phyloP scores from a whole-genome alignment of 2,329 filamentous ascomycete genomes.

The Talaromyces rugulosus region DNA sequence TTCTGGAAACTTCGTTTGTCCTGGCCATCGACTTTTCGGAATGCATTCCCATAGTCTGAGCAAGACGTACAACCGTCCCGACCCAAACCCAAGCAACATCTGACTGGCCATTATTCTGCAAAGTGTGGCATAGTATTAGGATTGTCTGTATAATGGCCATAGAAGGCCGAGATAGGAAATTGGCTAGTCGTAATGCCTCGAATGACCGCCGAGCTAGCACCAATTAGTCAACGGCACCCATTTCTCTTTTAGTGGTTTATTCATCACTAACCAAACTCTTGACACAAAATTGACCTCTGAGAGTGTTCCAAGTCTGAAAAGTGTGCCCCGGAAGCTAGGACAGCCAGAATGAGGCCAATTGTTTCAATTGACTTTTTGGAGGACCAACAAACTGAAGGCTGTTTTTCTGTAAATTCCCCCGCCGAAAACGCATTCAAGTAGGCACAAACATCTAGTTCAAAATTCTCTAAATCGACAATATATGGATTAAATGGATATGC shows the following conservation, averaged over 20 bases:
- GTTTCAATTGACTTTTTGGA: conserved; percentile 23
- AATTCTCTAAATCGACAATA: conserved; percentile 25
- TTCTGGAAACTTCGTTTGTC: conserved; percentile 13
- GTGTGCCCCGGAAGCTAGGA: conserved; percentile 26
- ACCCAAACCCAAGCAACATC: conserved; percentile 28
- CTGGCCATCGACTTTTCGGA: conserved; percentile 27
- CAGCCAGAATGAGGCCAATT: conserved; percentile 26
- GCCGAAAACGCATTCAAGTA: conserved; percentile 24
- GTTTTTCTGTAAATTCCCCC: conserved; percentile 1
- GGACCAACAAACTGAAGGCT: neutral
- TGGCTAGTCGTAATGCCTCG: conserved; percentile 54
- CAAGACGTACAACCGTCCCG: conserved; percentile 28
- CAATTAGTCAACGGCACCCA: too few relatives aligned
- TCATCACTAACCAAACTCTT: conserved; percentile 22
- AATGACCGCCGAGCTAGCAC: conserved; percentile 22
- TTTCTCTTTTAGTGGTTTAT: too few relatives aligned
- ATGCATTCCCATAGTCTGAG: conserved; percentile 31
- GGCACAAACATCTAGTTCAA: conserved; percentile 26
- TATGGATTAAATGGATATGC: conserved; percentile 31
- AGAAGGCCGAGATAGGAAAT: conserved; percentile 54
- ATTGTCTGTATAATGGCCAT: conserved; percentile 54
- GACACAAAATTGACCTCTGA: conserved; percentile 21
- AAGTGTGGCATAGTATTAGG: conserved; percentile 51
- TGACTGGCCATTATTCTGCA: conserved; percentile 30
- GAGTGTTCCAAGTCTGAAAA: conserved; percentile 26